Conservation (phyloP, 2,329 filamentous ascomycete genomes). For the Talaromyces sp. region DNA sequence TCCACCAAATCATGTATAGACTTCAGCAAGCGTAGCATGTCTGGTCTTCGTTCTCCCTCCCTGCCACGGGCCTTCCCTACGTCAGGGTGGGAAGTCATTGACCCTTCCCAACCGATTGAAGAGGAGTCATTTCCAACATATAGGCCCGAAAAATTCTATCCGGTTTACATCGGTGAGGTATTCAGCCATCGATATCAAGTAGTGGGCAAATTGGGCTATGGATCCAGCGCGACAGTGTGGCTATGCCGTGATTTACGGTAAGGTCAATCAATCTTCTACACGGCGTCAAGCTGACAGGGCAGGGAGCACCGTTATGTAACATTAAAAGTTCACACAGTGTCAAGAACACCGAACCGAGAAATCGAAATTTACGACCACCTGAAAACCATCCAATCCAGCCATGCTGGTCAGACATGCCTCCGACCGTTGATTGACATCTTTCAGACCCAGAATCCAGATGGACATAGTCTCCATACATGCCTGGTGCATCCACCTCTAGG, state of each 20-base stretch:
- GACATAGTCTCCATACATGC: constrained; percentile 24
- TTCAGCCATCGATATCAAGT: constrained; percentile 30
- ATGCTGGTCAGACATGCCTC: constrained; percentile 27
- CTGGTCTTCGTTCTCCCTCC: not conserved
- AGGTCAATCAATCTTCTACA: constrained; percentile 18
- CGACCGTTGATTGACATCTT: constrained; percentile 1
- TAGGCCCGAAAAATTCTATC: constrained; percentile 20
- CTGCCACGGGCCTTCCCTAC: not conserved
- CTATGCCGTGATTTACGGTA: constrained; percentile 24
- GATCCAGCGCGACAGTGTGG: constrained; percentile 34
- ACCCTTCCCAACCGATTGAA: not conserved
- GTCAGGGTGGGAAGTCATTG: not conserved
- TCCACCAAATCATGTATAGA: no score
- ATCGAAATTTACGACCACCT: constrained; percentile 42
- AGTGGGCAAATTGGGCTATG: constrained; percentile 34
- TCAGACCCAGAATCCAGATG: not conserved
- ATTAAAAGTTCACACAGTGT: constrained; percentile 24
- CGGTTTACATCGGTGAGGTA: constrained; percentile 27
- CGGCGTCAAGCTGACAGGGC: not conserved
- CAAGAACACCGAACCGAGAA: constrained; percentile 22
- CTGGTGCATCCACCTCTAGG: constrained; percentile 41
- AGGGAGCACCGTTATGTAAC: constrained; percentile 18
- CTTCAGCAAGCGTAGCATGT: not conserved
- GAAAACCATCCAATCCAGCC: constrained; percentile 19
- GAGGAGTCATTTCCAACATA: constrained; percentile 8